Conservation (phyloP, 495 filamentous ascomycete genomes). For the Aspergillus heteromorphus region DNA sequence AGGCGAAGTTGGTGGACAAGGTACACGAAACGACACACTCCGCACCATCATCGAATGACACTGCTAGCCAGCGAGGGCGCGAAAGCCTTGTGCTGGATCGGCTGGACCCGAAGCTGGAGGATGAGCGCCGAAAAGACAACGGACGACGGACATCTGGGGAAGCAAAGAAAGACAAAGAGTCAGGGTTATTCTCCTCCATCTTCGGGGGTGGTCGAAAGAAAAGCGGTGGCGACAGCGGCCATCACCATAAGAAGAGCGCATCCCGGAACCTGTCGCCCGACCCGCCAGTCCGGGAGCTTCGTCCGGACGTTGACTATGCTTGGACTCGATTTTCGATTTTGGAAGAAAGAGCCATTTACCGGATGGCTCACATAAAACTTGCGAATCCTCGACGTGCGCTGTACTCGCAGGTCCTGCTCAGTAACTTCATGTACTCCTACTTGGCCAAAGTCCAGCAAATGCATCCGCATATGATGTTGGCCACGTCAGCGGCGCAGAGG, state of each 20-base stretch:
- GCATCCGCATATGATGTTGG: slow-evolving; percentile 86
- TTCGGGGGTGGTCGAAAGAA: slow-evolving; percentile 85
- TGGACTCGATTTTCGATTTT: slow-evolving; percentile 95
- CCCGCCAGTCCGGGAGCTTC: slow-evolving; percentile 61
- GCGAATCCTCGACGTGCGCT: slow-evolving; percentile 90
- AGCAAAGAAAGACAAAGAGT: slow-evolving; percentile 80
- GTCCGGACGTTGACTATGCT: slow-evolving; percentile 85
- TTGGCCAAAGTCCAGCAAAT: slow-evolving; percentile 97
- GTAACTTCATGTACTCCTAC: slow-evolving; percentile 99
- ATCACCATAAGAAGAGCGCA: slow-evolving; percentile 66
- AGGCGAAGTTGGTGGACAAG: slow-evolving; percentile 55
- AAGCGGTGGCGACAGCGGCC: slow-evolving; percentile 45
- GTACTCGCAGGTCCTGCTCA: slow-evolving; percentile 92
- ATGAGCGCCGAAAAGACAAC: slow-evolving; percentile 80
- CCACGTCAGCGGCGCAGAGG: slow-evolving; percentile 52
- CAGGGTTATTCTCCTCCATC: slow-evolving; percentile 78
- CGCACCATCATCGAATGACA: slow-evolving; percentile 74
- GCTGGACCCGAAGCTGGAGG: slow-evolving; percentile 67
- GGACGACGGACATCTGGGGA: slow-evolving; percentile 65
- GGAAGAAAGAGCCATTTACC: slow-evolving; percentile 95
- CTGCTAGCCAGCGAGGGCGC: slow-evolving; percentile 55
- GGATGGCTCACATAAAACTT: slow-evolving; percentile 98
- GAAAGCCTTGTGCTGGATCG: slow-evolving; percentile 81
- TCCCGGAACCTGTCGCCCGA: slow-evolving; percentile 79
- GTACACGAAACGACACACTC: slow-evolving; percentile 67